Percentiles rank a stretch among this genome's conserved stretches.
These are phyloP conservation scores for Arachnopeziza araneosa DNA, from an alignment of 2,329 filamentous ascomycete species.

Conservation along the genomic window DNA sequence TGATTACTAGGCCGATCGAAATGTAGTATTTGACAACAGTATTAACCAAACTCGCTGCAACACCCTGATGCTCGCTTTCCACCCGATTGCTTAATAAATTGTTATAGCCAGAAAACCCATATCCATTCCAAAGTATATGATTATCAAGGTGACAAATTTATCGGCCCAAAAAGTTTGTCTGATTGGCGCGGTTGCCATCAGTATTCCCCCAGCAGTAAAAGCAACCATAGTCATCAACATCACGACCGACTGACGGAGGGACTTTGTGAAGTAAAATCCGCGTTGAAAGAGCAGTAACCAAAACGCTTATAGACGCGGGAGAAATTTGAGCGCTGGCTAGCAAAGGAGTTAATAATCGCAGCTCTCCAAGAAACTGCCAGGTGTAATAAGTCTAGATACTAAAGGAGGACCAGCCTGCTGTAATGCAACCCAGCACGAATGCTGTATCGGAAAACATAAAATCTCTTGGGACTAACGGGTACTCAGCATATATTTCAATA, in stretches of 20 bases:
- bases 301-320: too few relatives aligned
- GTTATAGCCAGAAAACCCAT: too few relatives aligned
- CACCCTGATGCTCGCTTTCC: conserved; percentile 41
- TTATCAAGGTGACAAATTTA: too few relatives aligned
- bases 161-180: conserved; percentile 38
- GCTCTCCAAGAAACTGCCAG: conserved; percentile 7
- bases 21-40: conserved; percentile 39
- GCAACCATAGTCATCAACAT: conserved; percentile 33
- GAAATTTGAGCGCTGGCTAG: conserved; percentile 19
- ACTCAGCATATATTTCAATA: conserved; percentile 34
- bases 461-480: conserved; percentile 40
- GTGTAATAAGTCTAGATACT: conserved; percentile 12
- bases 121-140: too few relatives aligned
- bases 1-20: conserved; percentile 39
- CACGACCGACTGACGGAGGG: conserved; percentile 19
- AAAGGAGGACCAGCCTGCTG: conserved; percentile 8
- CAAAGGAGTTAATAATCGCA: conserved; percentile 29
- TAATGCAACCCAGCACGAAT: conserved; percentile 16
- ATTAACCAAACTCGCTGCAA: conserved; percentile 45
- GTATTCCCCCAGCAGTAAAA: conserved; percentile 36
- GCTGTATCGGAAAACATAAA: neutral
- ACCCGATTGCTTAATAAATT: conserved; percentile 36
- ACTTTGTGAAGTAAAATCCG: conserved; percentile 11
- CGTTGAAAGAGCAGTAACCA: too few relatives aligned
- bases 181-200: conserved; percentile 20